Evolutionary conservation across 768 basidiomycete species (phyloP).

Genomic region (Lactifluus hygrophoroides): DNA sequence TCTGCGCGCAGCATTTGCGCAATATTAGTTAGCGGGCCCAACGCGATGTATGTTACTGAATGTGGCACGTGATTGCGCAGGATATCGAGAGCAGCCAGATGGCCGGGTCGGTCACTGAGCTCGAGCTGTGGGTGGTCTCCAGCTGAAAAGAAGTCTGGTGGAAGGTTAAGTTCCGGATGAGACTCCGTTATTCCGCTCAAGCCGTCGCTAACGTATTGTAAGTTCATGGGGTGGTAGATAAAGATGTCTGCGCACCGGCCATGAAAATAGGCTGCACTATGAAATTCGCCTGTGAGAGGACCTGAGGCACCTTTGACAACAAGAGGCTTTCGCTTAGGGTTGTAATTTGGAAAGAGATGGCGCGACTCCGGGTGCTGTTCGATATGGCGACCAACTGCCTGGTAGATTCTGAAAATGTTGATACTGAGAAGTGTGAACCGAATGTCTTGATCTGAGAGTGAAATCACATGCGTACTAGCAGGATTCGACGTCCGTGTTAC

Average conservation of each 20-base stretch:
- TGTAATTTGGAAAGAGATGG: constrained; percentile 54
- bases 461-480: constrained; percentile 42
- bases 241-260: constrained; percentile 43
- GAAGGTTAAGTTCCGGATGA: constrained; percentile 54
- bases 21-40: constrained; percentile 77
- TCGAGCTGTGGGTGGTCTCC: constrained; percentile 38
- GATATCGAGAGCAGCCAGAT: constrained; percentile 48
- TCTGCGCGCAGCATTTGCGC: constrained; percentile 55
- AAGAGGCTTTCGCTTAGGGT: constrained; percentile 43
- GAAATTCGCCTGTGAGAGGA: constrained; percentile 63
- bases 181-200: constrained; percentile 49
- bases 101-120: constrained; percentile 38
- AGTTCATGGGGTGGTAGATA: not conserved
- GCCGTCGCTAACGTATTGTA: constrained; percentile 49
- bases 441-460: not conserved
- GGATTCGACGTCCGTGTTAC: constrained; percentile 60
- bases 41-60: constrained; percentile 60
- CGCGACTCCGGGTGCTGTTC: constrained; percentile 44
- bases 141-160: constrained; percentile 15
- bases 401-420: constrained; percentile 73
- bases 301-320: constrained; percentile 54
- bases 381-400: constrained; percentile 53
- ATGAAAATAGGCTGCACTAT: constrained; percentile 80
- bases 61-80: constrained; percentile 41
- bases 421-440: constrained; percentile 31